phyloP scores from a whole-genome alignment of 2,329 filamentous ascomycete genomes.

The Delphinella strobiligena region DNA sequence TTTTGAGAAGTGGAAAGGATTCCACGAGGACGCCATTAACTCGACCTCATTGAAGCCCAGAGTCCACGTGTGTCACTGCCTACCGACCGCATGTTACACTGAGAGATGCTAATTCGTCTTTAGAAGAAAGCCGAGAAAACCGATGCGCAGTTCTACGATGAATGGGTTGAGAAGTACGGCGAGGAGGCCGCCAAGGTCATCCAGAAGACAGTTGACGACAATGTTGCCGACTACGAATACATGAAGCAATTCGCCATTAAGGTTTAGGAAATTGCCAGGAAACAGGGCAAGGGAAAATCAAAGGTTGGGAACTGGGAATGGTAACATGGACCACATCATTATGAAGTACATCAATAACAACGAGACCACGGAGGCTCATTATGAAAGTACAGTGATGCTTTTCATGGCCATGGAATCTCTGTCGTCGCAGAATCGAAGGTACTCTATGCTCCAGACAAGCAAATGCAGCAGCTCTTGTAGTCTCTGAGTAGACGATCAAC shows the following conservation, averaged over 20 bases:
- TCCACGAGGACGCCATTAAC: conserved; percentile 87
- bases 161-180: conserved; percentile 66
- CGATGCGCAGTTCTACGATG: conserved; percentile 53
- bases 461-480: no score
- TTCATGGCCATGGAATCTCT: no score
- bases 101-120: conserved; percentile 1
- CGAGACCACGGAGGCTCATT: no score
- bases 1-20: conserved; percentile 96
- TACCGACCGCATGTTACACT: conserved; percentile 4
- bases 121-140: conserved; percentile 51
- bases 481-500: no score
- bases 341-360: no score
- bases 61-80: conserved; percentile 38
- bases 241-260: conserved; percentile 65
- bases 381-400: no score
- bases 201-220: conserved; percentile 57
- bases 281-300: no score
- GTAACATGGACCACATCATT: no score
- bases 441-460: no score
- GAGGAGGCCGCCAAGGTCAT: conserved; percentile 59
- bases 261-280: conserved; percentile 14
- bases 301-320: no score
- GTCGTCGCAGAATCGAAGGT: no score
- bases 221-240: conserved; percentile 66
- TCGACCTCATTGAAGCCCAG: conserved; percentile 65